Evolutionary conservation across 2,329 filamentous ascomycete genomes (phyloP).

Genomic region (Ophiocordyceps camponoti-saundersi): DNA sequence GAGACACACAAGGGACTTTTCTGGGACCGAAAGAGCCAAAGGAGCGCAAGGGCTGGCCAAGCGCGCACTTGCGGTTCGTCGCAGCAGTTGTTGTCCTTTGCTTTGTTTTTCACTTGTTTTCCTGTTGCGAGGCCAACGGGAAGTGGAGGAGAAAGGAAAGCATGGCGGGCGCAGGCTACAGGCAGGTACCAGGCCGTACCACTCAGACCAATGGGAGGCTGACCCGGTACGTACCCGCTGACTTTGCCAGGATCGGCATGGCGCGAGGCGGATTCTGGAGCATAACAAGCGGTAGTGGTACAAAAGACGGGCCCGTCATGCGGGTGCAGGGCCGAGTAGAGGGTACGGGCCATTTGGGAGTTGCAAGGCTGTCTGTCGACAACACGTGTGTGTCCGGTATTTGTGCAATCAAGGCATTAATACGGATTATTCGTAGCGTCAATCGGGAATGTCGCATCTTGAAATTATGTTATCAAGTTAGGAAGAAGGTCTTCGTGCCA

Average conservation of each 20-base stretch:
- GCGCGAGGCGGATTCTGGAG: not conserved
- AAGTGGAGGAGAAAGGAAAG: constrained; percentile 12
- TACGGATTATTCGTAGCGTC: not conserved
- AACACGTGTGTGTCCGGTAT: not conserved
- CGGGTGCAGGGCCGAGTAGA: not conserved
- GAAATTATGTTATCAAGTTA: not conserved
- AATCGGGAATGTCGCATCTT: not conserved
- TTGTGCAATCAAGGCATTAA: not conserved
- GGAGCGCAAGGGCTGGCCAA: constrained; percentile 4
- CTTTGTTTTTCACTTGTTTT: constrained; percentile 23
- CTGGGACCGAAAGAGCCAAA: not conserved
- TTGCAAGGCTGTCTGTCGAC: not conserved
- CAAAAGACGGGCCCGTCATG: not conserved
- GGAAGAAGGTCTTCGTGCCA: not conserved
- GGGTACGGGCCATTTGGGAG: not conserved
- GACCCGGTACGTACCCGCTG: constrained; percentile 5
- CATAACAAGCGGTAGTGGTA: not conserved
- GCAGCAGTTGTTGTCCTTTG: constrained; percentile 7
- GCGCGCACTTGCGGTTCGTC: constrained; percentile 13
- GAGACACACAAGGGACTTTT: not conserved
- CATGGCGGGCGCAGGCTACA: constrained; percentile 5
- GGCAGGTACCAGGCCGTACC: too few species aligned
- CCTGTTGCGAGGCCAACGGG: constrained; percentile 26
- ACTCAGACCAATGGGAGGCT: not conserved
- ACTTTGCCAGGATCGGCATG: not conserved